Percentiles rank a stretch among this genome's conserved stretches.
Conservation (phyloP, 495 filamentous ascomycete genomes). For the Pyrenopolyporus hunteri region DNA sequence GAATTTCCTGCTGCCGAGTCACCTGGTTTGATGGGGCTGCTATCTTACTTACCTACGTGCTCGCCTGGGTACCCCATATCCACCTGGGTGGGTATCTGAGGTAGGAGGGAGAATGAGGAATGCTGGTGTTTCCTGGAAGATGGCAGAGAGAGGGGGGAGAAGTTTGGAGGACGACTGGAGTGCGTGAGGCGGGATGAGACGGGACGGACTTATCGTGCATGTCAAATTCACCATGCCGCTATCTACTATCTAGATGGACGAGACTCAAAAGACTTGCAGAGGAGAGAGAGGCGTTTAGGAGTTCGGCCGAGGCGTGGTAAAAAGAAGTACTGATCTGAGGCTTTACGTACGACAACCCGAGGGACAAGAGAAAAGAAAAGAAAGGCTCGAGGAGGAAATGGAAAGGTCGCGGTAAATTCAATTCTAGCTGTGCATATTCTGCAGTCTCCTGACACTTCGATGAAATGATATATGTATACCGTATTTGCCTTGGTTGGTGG, state of each 20-base stretch:
- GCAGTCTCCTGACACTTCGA: constrained; percentile 28
- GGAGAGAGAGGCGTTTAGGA: constrained; percentile 32
- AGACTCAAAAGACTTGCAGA: not conserved
- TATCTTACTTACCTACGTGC: no score
- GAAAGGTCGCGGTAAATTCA: constrained; percentile 28
- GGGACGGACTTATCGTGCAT: no score
- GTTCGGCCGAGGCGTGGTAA: constrained; percentile 10
- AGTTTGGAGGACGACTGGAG: not conserved
- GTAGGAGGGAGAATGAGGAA: no score
- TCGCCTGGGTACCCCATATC: no score
- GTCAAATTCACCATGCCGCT: no score
- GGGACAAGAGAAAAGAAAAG: not conserved
- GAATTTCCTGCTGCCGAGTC: constrained; percentile 92
- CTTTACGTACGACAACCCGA: no score
- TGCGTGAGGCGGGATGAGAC: not conserved
- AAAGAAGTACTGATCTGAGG: not conserved
- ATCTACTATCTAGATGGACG: not conserved
- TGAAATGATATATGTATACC: constrained; percentile 16
- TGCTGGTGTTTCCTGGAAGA: no score
- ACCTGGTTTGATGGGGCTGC: constrained; percentile 66
- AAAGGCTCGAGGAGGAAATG: not conserved
- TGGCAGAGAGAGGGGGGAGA: no score
- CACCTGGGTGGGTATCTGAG: no score
- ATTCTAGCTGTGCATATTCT: constrained; percentile 31
- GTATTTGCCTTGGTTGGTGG: not conserved